A percentile compares a stretch with the other conserved stretches of the same genome.
Conservation (phyloP, 2,329 filamentous ascomycete species). For the Diaporthe citrichinensis region DNA sequence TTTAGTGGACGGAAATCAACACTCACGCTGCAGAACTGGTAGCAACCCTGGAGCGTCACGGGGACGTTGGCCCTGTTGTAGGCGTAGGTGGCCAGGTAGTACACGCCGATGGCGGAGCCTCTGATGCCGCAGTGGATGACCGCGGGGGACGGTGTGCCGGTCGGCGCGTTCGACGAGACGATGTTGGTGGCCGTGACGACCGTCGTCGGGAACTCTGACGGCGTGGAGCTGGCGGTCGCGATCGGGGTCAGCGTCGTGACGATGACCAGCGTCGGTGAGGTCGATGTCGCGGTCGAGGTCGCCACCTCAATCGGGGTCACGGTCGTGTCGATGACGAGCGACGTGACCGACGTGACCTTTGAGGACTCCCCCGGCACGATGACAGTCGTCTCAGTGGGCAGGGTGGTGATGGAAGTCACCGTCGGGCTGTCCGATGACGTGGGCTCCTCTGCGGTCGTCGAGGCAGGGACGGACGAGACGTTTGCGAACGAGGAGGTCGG, state of each 20-base stretch:
- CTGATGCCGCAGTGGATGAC: slow-evolving; percentile 56
- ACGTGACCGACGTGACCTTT: neutral
- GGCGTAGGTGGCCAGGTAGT: slow-evolving; percentile 56
- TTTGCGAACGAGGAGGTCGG: neutral
- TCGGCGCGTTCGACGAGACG: slow-evolving; percentile 49
- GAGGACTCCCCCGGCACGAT: neutral
- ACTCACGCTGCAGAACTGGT: slow-evolving; percentile 57
- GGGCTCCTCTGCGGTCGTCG: slow-evolving; percentile 8
- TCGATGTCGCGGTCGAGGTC: neutral
- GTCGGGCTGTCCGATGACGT: neutral
- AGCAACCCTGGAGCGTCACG: slow-evolving; percentile 58
- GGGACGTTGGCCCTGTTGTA: slow-evolving; percentile 51
- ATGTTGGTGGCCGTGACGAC: slow-evolving; percentile 50
- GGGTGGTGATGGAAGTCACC: neutral
- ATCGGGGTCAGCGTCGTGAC: slow-evolving; percentile 53
- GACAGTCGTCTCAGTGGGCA: neutral
- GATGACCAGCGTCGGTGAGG: slow-evolving; percentile 46
- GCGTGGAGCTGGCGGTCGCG: slow-evolving; percentile 45
- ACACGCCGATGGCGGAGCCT: slow-evolving; percentile 52
- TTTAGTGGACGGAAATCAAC: neutral
- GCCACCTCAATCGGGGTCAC: slow-evolving; percentile 50
- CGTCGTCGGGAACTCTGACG: slow-evolving; percentile 42
- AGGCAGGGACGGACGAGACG: neutral
- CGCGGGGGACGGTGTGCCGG: slow-evolving; percentile 49
- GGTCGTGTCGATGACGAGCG: slow-evolving; percentile 51